Evolutionary conservation across 108 stramenopile genomes (phyloP), one percentile per base, ranked within the genome.

Genomic region (Nitzschia inconspicua): DNA sequence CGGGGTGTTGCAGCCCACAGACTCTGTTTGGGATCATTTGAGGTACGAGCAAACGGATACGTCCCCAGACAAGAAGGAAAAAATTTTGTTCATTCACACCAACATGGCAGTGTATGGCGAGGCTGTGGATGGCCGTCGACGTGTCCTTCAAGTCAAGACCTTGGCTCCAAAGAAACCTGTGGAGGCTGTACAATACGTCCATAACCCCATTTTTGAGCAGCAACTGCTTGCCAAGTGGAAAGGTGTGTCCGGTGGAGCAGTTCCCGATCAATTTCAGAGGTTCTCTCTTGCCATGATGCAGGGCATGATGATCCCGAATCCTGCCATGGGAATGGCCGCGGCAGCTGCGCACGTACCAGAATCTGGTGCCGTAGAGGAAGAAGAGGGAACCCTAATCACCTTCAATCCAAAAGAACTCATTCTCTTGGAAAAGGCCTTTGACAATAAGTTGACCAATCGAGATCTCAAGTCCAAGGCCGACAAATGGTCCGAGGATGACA

Each of bases 11-110:
- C 54, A 57, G 44, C 60, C 70, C 16, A 41, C 16, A 6, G 70
- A 71, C 36, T 49, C 46, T 37, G 47, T 71, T 40, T 71, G 70
- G 70, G 70, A 71, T 16, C 70, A 71, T 30, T 63, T 71, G 70
- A 51, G 60, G 4, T 71, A 53, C 25, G 53, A 71, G 34, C 51
- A 44, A 0, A 8, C 47, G 13, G 31, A 25, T 29, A 13, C 43
- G 3, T 0, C 32, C 19, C 30, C 56, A 8, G 52, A 50, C 24
- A 63, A 71, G 44, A 39, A 42, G 16, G 70, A 71, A 37, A 49
- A 63, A 32, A 44, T 47, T 37, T 44, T 71, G 63, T 63, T 47
- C 62, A 63, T 71, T 31, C 70, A 71, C 41, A 63, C 61, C 3
- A 49, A 28, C 54, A 47, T 56, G 11, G 49, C 61, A 20, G 43